These are phyloP conservation scores for Fusarium sublunatum DNA, from an alignment of 2,329 filamentous ascomycete genomes.

Conservation along the genomic window DNA sequence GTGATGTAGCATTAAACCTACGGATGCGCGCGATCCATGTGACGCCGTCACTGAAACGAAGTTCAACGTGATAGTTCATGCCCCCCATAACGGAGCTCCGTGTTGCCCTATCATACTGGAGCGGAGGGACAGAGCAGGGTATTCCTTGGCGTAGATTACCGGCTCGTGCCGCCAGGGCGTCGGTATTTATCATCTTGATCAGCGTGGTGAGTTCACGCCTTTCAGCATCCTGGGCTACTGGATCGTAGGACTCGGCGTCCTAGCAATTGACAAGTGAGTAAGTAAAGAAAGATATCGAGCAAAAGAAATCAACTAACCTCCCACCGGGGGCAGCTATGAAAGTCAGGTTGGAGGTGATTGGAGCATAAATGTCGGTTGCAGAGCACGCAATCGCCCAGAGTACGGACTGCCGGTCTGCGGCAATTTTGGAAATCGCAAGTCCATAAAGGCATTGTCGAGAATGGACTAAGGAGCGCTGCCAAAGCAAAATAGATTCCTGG, in stretches of 20 bases:
- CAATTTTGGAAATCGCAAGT: slow-evolving; percentile 50
- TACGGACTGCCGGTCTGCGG: slow-evolving; percentile 50
- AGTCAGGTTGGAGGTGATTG: slow-evolving; percentile 47
- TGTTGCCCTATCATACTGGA: slow-evolving; percentile 51
- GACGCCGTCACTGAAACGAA: slow-evolving; percentile 58
- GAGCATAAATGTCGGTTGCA: slow-evolving; percentile 55
- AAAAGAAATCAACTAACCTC: slow-evolving; percentile 47
- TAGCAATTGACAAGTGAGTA: too few relatives aligned
- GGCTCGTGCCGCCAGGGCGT: slow-evolving; percentile 52
- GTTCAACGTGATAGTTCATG: slow-evolving; percentile 58
- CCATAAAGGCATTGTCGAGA: slow-evolving; percentile 49
- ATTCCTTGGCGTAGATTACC: slow-evolving; percentile 51
- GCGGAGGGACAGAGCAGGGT: slow-evolving; percentile 50
- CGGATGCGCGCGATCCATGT: slow-evolving; percentile 58
- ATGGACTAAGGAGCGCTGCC: too few relatives aligned
- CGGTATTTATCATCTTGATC: slow-evolving; percentile 51
- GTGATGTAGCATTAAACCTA: slow-evolving; percentile 54
- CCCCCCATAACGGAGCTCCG: slow-evolving; percentile 56
- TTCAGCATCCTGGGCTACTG: slow-evolving; percentile 50
- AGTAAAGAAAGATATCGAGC: background rate
- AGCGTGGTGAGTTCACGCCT: slow-evolving; percentile 50
- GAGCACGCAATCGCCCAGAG: slow-evolving; percentile 53
- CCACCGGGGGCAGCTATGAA: slow-evolving; percentile 53
- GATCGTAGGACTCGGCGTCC: slow-evolving; percentile 52
- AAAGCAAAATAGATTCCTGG: too few relatives aligned